Conservation (phyloP, 768 basidiomycete species). For the Hygrocybe coccinea region DNA sequence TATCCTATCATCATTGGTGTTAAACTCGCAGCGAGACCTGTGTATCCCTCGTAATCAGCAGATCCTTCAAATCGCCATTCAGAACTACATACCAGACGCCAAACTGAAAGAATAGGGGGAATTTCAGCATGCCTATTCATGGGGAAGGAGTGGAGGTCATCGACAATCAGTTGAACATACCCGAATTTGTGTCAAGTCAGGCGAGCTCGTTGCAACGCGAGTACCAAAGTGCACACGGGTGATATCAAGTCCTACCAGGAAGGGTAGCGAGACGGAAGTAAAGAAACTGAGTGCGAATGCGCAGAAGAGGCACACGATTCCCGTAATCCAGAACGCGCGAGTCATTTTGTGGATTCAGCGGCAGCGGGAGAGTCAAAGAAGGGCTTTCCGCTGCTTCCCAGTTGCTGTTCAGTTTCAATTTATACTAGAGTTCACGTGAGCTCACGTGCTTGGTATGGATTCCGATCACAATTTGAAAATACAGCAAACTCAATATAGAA, state of each 20-base stretch:
- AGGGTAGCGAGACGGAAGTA: conserved; percentile 68
- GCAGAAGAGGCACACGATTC: conserved; percentile 45
- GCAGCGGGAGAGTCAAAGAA: background rate
- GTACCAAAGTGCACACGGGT: conserved; percentile 49
- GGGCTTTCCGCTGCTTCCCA: no score
- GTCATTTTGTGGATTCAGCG: conserved; percentile 28
- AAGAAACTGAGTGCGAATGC: conserved; percentile 66
- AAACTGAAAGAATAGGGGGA: conserved; percentile 39
- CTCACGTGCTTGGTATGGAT: no score
- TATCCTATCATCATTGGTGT: conserved; percentile 37
- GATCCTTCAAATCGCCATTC: background rate
- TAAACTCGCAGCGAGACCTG: conserved; percentile 62
- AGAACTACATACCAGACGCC: conserved; percentile 58
- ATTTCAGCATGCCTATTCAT: conserved; percentile 4
- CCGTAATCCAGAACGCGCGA: conserved; percentile 49
- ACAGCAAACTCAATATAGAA: background rate
- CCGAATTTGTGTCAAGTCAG: conserved; percentile 43
- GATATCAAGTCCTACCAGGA: conserved; percentile 62
- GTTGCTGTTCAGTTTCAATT: no score
- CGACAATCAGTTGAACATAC: conserved; percentile 40
- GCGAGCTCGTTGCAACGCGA: conserved; percentile 22
- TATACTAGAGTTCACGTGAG: no score
- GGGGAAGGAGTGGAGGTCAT: background rate
- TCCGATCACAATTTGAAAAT: background rate
- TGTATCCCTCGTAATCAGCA: background rate